A percentile compares a stretch with the other conserved stretches of the same genome.
Evolutionary conservation across 208 protist genomes (phyloP).

Genomic region (Wallacemonas sp.): DNA sequence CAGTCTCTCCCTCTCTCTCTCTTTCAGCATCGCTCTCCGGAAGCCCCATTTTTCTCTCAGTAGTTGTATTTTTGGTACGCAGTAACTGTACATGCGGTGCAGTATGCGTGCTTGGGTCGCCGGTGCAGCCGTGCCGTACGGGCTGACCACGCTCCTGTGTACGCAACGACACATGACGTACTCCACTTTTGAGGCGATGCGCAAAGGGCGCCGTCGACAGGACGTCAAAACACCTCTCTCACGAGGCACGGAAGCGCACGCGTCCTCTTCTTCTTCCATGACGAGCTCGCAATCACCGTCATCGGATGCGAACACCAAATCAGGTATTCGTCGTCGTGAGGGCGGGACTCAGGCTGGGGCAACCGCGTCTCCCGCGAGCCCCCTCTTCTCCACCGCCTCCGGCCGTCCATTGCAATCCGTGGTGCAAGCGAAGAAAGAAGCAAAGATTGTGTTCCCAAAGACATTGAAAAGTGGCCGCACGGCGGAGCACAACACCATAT

Average conservation of each 20-base stretch:
- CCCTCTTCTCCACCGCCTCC: slow-evolving; percentile 15
- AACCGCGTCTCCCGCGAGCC: background rate
- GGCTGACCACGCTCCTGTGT: background rate
- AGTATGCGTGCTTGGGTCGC: too few relatives aligned
- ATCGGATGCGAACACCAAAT: background rate
- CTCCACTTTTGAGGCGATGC: slow-evolving; percentile 36
- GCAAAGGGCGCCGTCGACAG: slow-evolving; percentile 5
- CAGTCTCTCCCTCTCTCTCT: background rate
- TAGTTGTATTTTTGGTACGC: too few relatives aligned
- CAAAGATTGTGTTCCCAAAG: slow-evolving; percentile 56
- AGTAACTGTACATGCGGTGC: too few relatives aligned
- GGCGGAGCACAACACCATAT: slow-evolving; percentile 57
- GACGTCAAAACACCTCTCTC: background rate
- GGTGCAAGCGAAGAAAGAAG: slow-evolving; percentile 46
- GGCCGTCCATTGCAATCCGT: slow-evolving; percentile 46
- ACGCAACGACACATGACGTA: slow-evolving; percentile 23
- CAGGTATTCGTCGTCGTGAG: slow-evolving; percentile 5
- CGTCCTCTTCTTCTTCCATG: too few relatives aligned
- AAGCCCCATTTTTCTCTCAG: background rate
- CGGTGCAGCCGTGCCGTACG: background rate
- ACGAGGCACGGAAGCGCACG: too few relatives aligned
- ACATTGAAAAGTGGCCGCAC: slow-evolving; percentile 81
- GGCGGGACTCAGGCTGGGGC: background rate
- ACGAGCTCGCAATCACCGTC: background rate
- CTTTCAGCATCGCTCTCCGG: background rate